phyloP scores from a whole-genome alignment of 805 yeast species.

The Saccharomycodes ludwigii region DNA sequence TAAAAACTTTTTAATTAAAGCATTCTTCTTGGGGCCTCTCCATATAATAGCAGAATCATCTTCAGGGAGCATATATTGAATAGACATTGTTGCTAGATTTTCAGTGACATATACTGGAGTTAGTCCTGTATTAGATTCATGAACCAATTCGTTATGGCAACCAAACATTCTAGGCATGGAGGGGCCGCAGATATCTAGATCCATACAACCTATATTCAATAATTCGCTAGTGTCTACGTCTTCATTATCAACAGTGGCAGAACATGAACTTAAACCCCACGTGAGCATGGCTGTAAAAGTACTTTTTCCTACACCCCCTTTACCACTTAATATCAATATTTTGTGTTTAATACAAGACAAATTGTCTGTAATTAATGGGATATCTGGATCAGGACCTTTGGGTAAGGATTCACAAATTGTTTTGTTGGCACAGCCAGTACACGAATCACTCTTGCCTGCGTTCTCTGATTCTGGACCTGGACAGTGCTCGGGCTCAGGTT shows the following conservation, averaged over 20 bases:
- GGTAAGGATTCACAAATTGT: constrained; percentile 78
- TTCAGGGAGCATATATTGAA: constrained; percentile 88
- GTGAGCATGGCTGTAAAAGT: constrained; percentile 93
- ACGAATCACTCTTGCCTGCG: constrained; percentile 92
- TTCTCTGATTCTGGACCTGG: constrained; percentile 94
- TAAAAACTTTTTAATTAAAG: constrained; percentile 82
- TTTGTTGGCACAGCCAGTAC: constrained; percentile 91
- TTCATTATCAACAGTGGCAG: no score
- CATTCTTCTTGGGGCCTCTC: constrained; percentile 95
- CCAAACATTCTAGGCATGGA: constrained; percentile 93
- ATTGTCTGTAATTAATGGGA: constrained; percentile 60
- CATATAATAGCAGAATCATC: constrained; percentile 90
- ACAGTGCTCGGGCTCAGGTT: constrained; percentile 93
- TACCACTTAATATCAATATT: constrained; percentile 68
- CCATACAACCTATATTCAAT: constrained; percentile 91
- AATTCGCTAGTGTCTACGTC: constrained; percentile 52
- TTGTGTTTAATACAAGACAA: constrained; percentile 63
- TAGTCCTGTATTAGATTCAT: constrained; percentile 89
- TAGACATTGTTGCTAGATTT: constrained; percentile 89
- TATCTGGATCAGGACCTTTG: constrained; percentile 92
- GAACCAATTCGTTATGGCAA: constrained; percentile 73
- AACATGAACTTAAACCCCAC: constrained; percentile 90
- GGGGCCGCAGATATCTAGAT: constrained; percentile 95
- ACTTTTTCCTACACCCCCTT: constrained; percentile 96
- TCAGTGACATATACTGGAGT: constrained; percentile 94